Base-by-base conservation (phyloP, 768 basidiomycete species). In the Calvatia gigantea region DNA sequence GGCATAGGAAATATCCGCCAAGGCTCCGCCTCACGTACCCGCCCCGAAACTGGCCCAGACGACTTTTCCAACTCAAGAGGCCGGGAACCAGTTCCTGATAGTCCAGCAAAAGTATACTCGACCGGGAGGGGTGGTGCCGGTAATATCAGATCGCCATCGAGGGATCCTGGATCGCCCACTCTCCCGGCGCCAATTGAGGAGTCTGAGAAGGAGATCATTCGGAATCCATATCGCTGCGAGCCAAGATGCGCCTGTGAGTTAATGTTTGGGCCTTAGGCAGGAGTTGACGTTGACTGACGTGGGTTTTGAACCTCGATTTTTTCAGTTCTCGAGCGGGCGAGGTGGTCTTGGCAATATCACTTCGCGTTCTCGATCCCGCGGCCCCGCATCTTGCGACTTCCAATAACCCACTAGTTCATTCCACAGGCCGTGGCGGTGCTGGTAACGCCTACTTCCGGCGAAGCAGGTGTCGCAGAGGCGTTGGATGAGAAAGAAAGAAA, bases 121-220 rank as follows among this genome's bases (percentile, higher is more conserved):
- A 79, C 79, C 39, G 93, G 93, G 9, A 83, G 91, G 48, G 92
- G 93, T 25, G 93, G 93, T 14, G 80, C 80, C 6, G 93, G 92
- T 7, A 95, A 95, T 76, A 84, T 94, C 48, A 84, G 89, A 54
- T 87, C 90, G 1, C 85, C 85, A 0, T 90, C 89, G 21, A 50
- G 51, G 50, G 63, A 59, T 12, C 56, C 68, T 1, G 43, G 41
- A 48, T 61, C 60, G 15, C 54, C 68, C 2, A 59, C 62, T 33
- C 62, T 66, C 5, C 62, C 61, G 15, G 56, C 67, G 12, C 70
- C 68, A 44, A 61, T 63, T 1, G 69, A 70, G 19, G 62, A 70
- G 9, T 60, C 62, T 48, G 78, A 81, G 59, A 62, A 71, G n/a
- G 68, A 73, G 9, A 63, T 79, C 1, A 72, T 83, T 52, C 63